A percentile compares a stretch with the other conserved stretches of the same genome.
Conservation (phyloP, 1,284 basidiomycete genomes). For the Crucibulum cyathiforme region DNA sequence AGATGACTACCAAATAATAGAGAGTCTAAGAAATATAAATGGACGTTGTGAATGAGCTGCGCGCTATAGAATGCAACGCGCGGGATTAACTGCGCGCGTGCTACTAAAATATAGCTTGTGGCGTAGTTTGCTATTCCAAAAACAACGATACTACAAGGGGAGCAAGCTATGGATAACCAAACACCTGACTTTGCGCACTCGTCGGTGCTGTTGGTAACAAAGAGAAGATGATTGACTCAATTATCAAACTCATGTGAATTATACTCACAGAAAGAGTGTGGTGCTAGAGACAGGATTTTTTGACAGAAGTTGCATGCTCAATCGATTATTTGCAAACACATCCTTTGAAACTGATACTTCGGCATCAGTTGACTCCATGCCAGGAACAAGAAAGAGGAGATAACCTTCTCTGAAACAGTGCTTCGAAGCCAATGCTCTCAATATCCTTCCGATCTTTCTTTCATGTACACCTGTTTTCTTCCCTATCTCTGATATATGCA, state of each 20-base stretch:
- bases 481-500: conserved; percentile 37
- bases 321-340: conserved; percentile 41
- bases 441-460: conserved; percentile 40
- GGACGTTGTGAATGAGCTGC: too few species aligned
- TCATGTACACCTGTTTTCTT: conserved; percentile 30
- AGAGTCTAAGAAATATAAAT: too few species aligned
- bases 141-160: too few species aligned
- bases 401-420: conserved; percentile 47
- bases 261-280: conserved; percentile 16
- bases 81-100: too few species aligned
- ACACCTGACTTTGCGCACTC: conserved; percentile 18
- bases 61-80: too few species aligned
- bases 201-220: conserved; percentile 13
- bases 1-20: too few species aligned
- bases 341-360: conserved; percentile 17
- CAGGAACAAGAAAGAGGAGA: background rate
- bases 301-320: conserved; percentile 35
- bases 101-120: too few species aligned
- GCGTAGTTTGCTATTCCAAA: too few species aligned
- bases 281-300: conserved; percentile 25
- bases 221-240: background rate
- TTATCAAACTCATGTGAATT: background rate
- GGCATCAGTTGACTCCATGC: background rate
- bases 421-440: conserved; percentile 41
- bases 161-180: too few species aligned